Evolutionary conservation across 306 rosid species (phyloP), one percentile per base, ranked within the genome.

Genomic region (Prosopis cineraria): DNA sequence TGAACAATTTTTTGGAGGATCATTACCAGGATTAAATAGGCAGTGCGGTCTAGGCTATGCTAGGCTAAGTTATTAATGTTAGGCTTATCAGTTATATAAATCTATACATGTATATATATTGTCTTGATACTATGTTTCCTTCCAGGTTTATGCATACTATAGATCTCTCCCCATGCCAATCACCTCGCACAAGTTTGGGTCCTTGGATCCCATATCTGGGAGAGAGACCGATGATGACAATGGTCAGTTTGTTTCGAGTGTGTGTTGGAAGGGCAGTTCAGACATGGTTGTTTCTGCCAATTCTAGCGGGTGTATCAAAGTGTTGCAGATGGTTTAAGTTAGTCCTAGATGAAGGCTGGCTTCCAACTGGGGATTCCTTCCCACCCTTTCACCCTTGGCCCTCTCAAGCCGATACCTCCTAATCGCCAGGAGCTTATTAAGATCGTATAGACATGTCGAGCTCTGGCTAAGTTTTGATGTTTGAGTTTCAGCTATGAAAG

Each of bases 251-350:
- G 98, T 96, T 85, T 93, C 99, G 0, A 91, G 98, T 73, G 97
- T 96, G 66, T 96, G 98, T 89, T 96, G 98, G 98, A 96, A 84
- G 85, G 90, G 90, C 80, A 91, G 80, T 74, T 96, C 98, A 33
- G 87, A 90, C 76, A 91, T 80, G 96, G 86, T 93, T 71, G 84
- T 96, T 72, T 96, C 97, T 39, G 94, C 98, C 80, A 96, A 90
- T 85, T 96, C 98, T 81, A 90, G 88, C 34, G 99, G 99, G 69
- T 90, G 96, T 77, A 87, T 96, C 39, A 93, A 93, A 86, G 97
- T 90, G 76, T 80, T 96, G 30, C 91, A 93, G 87, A 81, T 91
- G 90, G 88, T 93, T 83, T 96, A 75, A 85, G 65, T 39, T 63
- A 63, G 73, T 73, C 80, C 79, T 52, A 70, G 75, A 29, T 24